Evolutionary conservation across 2,329 filamentous ascomycete species (phyloP).

Genomic region (Diaporthe sp.): DNA sequence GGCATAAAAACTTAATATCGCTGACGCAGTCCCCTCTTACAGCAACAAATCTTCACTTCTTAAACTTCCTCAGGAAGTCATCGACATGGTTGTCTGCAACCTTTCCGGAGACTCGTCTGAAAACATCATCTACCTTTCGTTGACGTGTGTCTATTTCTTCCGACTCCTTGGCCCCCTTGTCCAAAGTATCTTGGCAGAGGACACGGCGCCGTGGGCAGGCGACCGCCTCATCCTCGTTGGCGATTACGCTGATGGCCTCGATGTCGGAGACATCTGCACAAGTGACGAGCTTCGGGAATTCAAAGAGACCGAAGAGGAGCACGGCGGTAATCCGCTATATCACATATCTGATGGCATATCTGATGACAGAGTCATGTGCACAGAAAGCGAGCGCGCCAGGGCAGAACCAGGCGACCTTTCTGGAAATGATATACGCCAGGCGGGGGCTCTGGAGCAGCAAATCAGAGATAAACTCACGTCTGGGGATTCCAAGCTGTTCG

Average conservation of each 20-base stretch:
- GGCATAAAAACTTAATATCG: background rate
- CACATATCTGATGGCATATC: background rate
- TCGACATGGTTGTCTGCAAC: background rate
- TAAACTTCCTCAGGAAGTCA: background rate
- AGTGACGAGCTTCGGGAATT: background rate
- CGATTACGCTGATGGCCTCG: background rate
- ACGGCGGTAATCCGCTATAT: background rate
- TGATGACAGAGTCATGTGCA: background rate
- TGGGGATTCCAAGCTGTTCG: background rate
- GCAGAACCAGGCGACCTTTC: too few relatives aligned
- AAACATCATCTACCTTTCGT: background rate
- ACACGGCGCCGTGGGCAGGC: background rate
- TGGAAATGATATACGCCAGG: background rate
- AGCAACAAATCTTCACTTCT: background rate
- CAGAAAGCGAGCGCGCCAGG: rapidly evolving
- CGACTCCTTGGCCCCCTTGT: background rate
- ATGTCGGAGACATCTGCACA: background rate
- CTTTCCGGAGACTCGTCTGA: background rate
- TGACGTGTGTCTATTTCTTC: conserved; percentile 6
- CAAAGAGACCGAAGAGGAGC: background rate
- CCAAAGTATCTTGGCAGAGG: background rate
- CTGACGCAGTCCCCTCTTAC: background rate
- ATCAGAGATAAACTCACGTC: background rate
- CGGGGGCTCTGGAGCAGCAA: background rate
- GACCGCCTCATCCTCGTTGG: background rate